Base-by-base conservation (phyloP, 768 basidiomycete genomes). In the Suillus subalutaceus region DNA sequence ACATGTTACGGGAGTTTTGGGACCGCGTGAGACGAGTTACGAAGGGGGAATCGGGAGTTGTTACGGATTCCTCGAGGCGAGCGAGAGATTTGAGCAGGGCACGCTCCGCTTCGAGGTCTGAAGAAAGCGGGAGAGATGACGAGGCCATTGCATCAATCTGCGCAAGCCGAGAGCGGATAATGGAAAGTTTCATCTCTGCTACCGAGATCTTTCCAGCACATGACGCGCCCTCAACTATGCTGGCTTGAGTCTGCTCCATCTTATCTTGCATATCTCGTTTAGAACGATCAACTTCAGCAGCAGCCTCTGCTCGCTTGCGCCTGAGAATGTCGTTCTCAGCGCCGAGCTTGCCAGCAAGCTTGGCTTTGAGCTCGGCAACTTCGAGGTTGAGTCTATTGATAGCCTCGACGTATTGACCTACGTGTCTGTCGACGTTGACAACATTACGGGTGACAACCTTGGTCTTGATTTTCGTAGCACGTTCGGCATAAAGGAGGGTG, bases 381-480 rank as follows among this genome's bases (percentile, higher is more conserved):
- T 96, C 91, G 46, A 83, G 77, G 70, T 94, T 92, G 68, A 97
- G 89, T 63, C 93, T 83, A 73, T 94, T 92, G 72, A 99, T 97
- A 62, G 94, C 94, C 77, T 94, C 93, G 56, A 97, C 93, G 73
- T 98, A 99, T 78, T 91, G 93, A 43, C 93, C 94, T 67, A 98
- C 96, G 74, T 98, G 94, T 18, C 96, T 87, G 72, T 97, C 91
- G 68, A 98, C 94, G 69, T 96, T 96, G 72, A 97, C 90, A 38
- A 97, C 91, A 75, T 99, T 99, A 55, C 94, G 86, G 1, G 96
- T 96, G 66, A 98, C 90, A 63, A 98, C 95, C 76, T 94, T 97
- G 20, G 97, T 99, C 82, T 96, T 96, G 79, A 99, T 98, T 82
- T 96, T 94, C 66, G 97, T 97, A 35, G 97, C 97, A 56, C 96